Evolutionary conservation across 257 asterid genomes (phyloP).

Genomic region (Salvia hispanica): DNA sequence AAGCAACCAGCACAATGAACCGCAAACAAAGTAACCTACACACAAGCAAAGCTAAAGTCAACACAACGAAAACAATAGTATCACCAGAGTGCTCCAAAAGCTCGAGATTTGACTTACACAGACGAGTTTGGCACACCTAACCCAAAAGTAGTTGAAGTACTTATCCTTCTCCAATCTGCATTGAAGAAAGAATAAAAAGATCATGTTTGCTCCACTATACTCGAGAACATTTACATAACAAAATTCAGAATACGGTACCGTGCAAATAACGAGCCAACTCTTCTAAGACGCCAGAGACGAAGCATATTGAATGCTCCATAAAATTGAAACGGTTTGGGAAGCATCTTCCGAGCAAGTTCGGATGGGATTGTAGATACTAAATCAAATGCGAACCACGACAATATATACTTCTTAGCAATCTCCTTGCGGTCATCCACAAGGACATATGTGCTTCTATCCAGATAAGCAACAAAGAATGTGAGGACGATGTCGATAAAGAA

Average conservation of each 20-base stretch:
- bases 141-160: slow-evolving; percentile 87
- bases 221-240: background rate
- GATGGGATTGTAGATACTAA: slow-evolving; percentile 78
- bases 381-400: slow-evolving; percentile 66
- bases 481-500: slow-evolving; percentile 80
- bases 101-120: slow-evolving; percentile 59
- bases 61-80: background rate
- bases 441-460: slow-evolving; percentile 61
- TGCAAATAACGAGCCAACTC: slow-evolving; percentile 83
- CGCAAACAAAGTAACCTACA: slow-evolving; percentile 87
- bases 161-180: slow-evolving; percentile 88
- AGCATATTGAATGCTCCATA: slow-evolving; percentile 88
- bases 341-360: slow-evolving; percentile 64
- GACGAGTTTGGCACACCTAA: slow-evolving; percentile 80
- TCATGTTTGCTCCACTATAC: background rate
- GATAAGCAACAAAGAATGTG: slow-evolving; percentile 84
- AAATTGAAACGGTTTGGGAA: slow-evolving; percentile 50
- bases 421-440: slow-evolving; percentile 59
- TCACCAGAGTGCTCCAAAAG: background rate
- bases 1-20: slow-evolving; percentile 98
- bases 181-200: slow-evolving; percentile 19
- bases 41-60: slow-evolving; percentile 16
- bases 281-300: slow-evolving; percentile 88
- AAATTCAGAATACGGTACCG: slow-evolving; percentile 46
- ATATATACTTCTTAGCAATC: slow-evolving; percentile 64